These are phyloP conservation scores for Leptographium wingfieldii DNA, from an alignment of 2,329 filamentous ascomycete species.

Conservation along the genomic window DNA sequence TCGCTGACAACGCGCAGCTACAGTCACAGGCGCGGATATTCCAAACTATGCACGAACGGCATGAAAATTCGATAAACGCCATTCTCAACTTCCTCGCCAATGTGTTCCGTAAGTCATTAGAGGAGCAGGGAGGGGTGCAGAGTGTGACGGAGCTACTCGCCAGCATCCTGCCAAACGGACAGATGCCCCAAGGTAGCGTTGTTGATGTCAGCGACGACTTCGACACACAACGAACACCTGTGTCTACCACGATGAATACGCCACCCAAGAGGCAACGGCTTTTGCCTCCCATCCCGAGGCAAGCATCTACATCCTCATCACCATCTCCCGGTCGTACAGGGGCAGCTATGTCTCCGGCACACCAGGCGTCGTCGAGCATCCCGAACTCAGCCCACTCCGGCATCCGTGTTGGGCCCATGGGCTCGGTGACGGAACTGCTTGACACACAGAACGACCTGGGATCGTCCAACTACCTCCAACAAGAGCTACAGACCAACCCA, in stretches of 20 bases:
- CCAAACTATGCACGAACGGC: slow-evolving; percentile 84
- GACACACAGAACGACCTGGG: slow-evolving; percentile 37
- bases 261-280: slow-evolving; percentile 42
- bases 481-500: slow-evolving; percentile 44
- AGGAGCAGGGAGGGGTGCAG: slow-evolving; percentile 63
- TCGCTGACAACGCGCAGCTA: slow-evolving; percentile 75
- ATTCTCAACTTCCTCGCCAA: slow-evolving; percentile 94
- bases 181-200: slow-evolving; percentile 38
- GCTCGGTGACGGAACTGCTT: slow-evolving; percentile 47
- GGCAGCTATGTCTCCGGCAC: neutral
- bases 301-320: neutral
- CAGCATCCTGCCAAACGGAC: slow-evolving; percentile 51
- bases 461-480: slow-evolving; percentile 34
- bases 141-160: slow-evolving; percentile 78
- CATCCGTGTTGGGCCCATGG: slow-evolving; percentile 20
- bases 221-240: slow-evolving; percentile 32
- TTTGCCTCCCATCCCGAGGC: slow-evolving; percentile 37
- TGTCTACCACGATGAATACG: slow-evolving; percentile 20
- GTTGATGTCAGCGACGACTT: slow-evolving; percentile 51
- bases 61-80: slow-evolving; percentile 98
- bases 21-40: slow-evolving; percentile 82
- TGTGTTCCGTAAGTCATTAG: slow-evolving; percentile 86
- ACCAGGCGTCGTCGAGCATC: neutral
- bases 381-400: neutral
- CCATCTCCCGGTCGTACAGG: neutral